Evolutionary conservation across 2,329 filamentous ascomycete genomes (phyloP).

Genomic region (Arachnomyces sp.): DNA sequence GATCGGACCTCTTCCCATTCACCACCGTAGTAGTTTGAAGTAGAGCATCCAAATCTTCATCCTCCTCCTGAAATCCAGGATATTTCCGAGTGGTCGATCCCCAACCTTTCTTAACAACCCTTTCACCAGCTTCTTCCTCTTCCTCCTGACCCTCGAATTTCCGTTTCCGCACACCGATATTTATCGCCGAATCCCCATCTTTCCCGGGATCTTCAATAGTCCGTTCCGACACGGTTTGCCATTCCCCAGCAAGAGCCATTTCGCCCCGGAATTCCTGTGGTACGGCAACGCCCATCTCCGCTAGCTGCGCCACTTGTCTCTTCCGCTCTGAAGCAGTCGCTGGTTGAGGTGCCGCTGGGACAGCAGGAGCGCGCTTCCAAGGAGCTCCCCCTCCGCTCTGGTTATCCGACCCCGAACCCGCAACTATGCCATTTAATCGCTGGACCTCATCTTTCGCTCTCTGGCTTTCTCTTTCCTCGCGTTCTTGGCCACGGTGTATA

Average conservation of each 20-base stretch:
- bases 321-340: slow-evolving; percentile 62
- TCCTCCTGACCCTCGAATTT: slow-evolving; percentile 38
- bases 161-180: slow-evolving; percentile 38
- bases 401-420: slow-evolving; percentile 31
- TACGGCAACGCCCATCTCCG: slow-evolving; percentile 75
- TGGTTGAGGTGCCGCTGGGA: slow-evolving; percentile 28
- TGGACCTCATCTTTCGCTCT: slow-evolving; percentile 78
- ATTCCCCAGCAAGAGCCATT: slow-evolving; percentile 83
- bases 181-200: slow-evolving; percentile 37
- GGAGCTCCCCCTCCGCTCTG: slow-evolving; percentile 9
- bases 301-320: slow-evolving; percentile 78
- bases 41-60: slow-evolving; percentile 37
- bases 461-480: slow-evolving; percentile 72
- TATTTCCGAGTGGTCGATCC: slow-evolving; percentile 35
- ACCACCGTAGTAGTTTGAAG: slow-evolving; percentile 33
- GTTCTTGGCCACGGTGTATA: slow-evolving; percentile 76
- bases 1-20: slow-evolving; percentile 25
- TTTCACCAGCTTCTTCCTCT: slow-evolving; percentile 29
- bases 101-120: slow-evolving; percentile 35
- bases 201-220: slow-evolving; percentile 26
- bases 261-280: slow-evolving; percentile 71
- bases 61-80: slow-evolving; percentile 28
- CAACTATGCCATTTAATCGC: slow-evolving; percentile 69
- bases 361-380: slow-evolving; percentile 14
- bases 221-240: slow-evolving; percentile 60